Conservation (phyloP, 306 rosid genomes). For the Prunus fruticosa region DNA sequence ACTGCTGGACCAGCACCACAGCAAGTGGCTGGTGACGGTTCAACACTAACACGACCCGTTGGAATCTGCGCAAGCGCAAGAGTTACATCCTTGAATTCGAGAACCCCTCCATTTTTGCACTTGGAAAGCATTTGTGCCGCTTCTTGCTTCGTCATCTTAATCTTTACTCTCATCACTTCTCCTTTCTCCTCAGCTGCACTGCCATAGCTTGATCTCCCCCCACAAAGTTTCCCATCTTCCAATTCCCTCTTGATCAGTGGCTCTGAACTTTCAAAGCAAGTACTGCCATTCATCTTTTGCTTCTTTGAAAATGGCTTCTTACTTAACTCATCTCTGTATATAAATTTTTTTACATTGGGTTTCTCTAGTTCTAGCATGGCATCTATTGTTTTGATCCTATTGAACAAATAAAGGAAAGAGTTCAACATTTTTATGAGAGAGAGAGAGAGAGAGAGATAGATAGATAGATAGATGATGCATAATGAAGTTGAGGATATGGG, state of each 20-base stretch:
- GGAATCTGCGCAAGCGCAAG: slow-evolving; percentile 36
- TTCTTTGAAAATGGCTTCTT: slow-evolving; percentile 11
- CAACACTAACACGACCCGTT: slow-evolving; percentile 23
- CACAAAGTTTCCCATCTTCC: not conserved
- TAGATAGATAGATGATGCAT: not conserved
- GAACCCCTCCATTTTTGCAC: slow-evolving; percentile 56
- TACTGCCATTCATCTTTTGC: slow-evolving; percentile 21
- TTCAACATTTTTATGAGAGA: slow-evolving; percentile 20
- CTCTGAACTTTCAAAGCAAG: slow-evolving; percentile 27
- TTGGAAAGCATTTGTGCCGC: slow-evolving; percentile 51
- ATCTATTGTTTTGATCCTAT: not conserved
- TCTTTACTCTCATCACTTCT: slow-evolving; percentile 48
- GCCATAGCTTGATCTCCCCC: not conserved
- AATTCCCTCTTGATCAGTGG: slow-evolving; percentile 39
- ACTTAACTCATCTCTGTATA: slow-evolving; percentile 54
- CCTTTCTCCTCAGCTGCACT: slow-evolving; percentile 3
- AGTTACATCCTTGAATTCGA: slow-evolving; percentile 53
- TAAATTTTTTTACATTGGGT: slow-evolving; percentile 2
- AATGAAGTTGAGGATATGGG: no score
- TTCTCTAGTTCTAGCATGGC: slow-evolving; percentile 11
- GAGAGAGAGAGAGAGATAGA: not conserved
- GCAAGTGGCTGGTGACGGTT: not conserved
- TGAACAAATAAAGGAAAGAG: slow-evolving; percentile 22
- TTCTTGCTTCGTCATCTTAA: slow-evolving; percentile 70
- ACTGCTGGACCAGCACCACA: not conserved